Evolutionary conservation across 1,284 basidiomycete genomes (phyloP).

Genomic region (Phlebopus sp.): DNA sequence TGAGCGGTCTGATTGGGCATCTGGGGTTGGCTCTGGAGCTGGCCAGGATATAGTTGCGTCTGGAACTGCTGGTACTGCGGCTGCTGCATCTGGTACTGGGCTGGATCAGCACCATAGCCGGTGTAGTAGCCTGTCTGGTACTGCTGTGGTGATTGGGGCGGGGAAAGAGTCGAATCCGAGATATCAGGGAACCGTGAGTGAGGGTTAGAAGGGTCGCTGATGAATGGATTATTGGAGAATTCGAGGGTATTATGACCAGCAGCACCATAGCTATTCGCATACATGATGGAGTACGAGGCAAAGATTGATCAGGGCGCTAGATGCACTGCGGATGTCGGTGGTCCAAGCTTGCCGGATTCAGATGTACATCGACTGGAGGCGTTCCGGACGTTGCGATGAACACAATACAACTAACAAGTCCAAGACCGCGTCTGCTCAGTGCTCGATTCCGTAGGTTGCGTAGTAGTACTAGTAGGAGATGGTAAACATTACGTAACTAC

Average conservation of each 20-base stretch:
- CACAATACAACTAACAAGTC: no score
- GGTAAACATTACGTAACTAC: no score
- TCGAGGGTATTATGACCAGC: conserved; percentile 18
- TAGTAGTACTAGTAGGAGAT: no score
- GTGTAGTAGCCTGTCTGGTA: conserved; percentile 25
- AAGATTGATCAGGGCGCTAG: not conserved
- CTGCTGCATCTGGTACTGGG: conserved; percentile 37
- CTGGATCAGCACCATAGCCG: conserved; percentile 25
- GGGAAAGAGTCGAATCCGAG: conserved; percentile 24
- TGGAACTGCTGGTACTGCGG: conserved; percentile 24
- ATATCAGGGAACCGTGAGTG: conserved; percentile 55
- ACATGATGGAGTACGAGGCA: conserved; percentile 29
- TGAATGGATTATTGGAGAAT: conserved; percentile 57
- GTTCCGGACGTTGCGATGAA: not conserved
- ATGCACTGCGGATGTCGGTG: not conserved
- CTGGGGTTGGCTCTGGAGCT: conserved; percentile 21
- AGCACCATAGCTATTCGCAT: conserved; percentile 36
- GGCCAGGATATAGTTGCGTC: conserved; percentile 12
- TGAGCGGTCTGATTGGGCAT: conserved; percentile 18
- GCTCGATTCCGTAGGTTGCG: no score
- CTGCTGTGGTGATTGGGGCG: conserved; percentile 24
- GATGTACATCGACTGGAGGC: not conserved
- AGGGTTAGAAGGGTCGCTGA: conserved; percentile 42
- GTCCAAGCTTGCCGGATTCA: not conserved
- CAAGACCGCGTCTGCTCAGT: no score